A percentile compares a stretch with the other conserved stretches of the same genome.
These are phyloP conservation scores for Ceratocystis colombiana DNA, from an alignment of 2,329 filamentous ascomycete species.

Conservation along the genomic window DNA sequence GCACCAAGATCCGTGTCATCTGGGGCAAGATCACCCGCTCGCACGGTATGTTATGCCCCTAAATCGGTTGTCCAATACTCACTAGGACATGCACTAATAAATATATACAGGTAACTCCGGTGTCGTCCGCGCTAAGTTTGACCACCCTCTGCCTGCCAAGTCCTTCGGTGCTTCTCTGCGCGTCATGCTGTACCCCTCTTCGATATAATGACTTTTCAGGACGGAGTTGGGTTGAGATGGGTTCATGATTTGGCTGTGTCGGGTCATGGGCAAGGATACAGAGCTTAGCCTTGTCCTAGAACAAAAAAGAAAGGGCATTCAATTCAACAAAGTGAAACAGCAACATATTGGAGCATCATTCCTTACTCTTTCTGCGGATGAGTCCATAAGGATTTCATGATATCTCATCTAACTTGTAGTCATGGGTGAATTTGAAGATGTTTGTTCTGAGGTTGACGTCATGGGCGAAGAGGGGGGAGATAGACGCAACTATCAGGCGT, in stretches of 20 bases:
- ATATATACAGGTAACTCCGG: constrained; percentile 72
- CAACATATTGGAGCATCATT: constrained; percentile 20
- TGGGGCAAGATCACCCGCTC: constrained; percentile 97
- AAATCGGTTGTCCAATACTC: background rate
- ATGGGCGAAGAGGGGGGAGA: too few relatives aligned
- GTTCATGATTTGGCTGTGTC: constrained; percentile 52
- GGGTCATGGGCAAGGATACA: constrained; percentile 48
- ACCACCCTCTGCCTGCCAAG: constrained; percentile 88
- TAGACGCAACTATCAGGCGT: too few relatives aligned
- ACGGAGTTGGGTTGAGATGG: constrained; percentile 54
- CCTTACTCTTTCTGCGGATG: background rate
- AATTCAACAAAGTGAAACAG: constrained; percentile 26
- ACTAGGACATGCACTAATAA: constrained; percentile 16
- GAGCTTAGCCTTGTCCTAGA: constrained; percentile 44
- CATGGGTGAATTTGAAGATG: too few relatives aligned
- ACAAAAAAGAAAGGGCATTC: constrained; percentile 36
- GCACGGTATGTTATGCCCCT: constrained; percentile 57
- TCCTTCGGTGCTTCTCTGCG: constrained; percentile 93
- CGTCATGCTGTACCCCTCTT: constrained; percentile 96
- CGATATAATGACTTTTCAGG: constrained; percentile 62
- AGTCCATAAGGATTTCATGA: background rate
- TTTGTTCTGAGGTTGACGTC: too few relatives aligned
- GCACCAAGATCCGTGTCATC: constrained; percentile 97
- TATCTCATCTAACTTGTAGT: background rate
- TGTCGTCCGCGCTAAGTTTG: constrained; percentile 95